phyloP scores from a whole-genome alignment of 2,329 filamentous ascomycete species.

The Gaeumannomyces sp. region DNA sequence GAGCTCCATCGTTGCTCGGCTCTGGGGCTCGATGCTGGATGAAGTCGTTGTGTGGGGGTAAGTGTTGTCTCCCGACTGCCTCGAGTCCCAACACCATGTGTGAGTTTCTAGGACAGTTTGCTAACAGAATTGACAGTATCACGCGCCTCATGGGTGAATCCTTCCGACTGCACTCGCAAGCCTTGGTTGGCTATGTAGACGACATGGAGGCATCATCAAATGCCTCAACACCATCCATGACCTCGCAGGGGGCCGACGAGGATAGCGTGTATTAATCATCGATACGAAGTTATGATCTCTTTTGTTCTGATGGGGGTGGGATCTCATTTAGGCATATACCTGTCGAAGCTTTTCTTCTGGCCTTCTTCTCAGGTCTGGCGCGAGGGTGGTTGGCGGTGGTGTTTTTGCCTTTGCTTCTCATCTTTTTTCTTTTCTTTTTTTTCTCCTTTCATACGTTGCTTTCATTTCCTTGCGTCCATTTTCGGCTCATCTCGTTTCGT shows the following conservation, averaged over 20 bases:
- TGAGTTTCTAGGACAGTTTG: conserved; percentile 3
- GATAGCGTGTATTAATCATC: conserved; percentile 56
- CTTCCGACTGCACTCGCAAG: conserved; percentile 94
- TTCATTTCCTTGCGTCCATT: too few species aligned
- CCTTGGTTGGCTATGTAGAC: conserved; percentile 90
- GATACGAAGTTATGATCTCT: conserved; percentile 45
- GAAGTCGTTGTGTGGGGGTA: conserved; percentile 99
- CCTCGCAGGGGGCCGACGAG: conserved; percentile 64
- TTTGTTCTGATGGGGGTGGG: conserved; percentile 27
- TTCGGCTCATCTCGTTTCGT: conserved; percentile 17
- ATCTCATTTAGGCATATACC: conserved; percentile 38
- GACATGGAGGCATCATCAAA: conserved; percentile 65
- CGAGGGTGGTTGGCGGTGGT: conserved; percentile 7
- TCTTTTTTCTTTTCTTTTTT: conserved; percentile 17
- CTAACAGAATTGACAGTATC: conserved; percentile 57
- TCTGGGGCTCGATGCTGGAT: conserved; percentile 98
- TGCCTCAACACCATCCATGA: conserved; percentile 65
- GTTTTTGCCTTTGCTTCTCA: conserved; percentile 17
- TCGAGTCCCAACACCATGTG: too few species aligned
- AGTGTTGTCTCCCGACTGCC: conserved; percentile 35
- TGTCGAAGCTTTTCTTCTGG: conserved; percentile 29
- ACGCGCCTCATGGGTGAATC: conserved; percentile 96
- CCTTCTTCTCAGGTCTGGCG: conserved; percentile 19
- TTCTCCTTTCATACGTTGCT: conserved; percentile 11
- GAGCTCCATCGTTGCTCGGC: conserved; percentile 87